Evolutionary conservation across 345 rosid genomes (phyloP), one percentile per base, ranked within the genome.

Genomic region (Populus nigra): DNA sequence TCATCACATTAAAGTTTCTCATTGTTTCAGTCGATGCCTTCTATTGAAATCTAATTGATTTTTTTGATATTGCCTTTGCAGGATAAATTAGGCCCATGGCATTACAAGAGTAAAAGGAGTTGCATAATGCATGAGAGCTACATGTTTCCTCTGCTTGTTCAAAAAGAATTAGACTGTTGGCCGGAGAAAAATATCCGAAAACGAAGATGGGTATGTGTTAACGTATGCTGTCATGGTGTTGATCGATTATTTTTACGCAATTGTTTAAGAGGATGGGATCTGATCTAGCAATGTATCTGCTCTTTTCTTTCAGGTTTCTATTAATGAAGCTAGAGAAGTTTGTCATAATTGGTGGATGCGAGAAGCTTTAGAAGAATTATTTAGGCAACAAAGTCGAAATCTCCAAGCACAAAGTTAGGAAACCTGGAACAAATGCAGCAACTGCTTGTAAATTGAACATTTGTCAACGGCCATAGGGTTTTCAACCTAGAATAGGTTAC

Each of bases 281-380:
- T 73, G 53, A 66, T 43, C 4, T 43, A 10, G 3, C 70, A 38
- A 13, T 75, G 12, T 16, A 2, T 13, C 72, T 38, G 16, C 27
- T 43, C 7, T 7, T 41, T 69, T 20, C 35, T 49, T 73, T 57
- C 74, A 85, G 88, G 81, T 83, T 66, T 71, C 77, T 25, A 87
- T 87, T 25, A 69, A 82, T 7, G 89, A 87, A 84, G 93, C 90
- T 0, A 76, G 74, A n/a, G 87, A 86, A 82, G 77, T 85, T 39
- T 90, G 89, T 72, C 81, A 80, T 27, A 76, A 71, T 22, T 50
- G 43, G 78, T 90, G 93, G 93, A 90, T 90, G 93, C 83, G 83
- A 47, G 89, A 87, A 77, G 93, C 93, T 50, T 80, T 90, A 59
- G 90, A 88, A 47, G 90, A 68, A 1, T 80, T 90, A 5, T 82